These are phyloP conservation scores for Trichoderma atrobrunneum DNA, from an alignment of 2,329 filamentous ascomycete genomes.

Conservation along the genomic window DNA sequence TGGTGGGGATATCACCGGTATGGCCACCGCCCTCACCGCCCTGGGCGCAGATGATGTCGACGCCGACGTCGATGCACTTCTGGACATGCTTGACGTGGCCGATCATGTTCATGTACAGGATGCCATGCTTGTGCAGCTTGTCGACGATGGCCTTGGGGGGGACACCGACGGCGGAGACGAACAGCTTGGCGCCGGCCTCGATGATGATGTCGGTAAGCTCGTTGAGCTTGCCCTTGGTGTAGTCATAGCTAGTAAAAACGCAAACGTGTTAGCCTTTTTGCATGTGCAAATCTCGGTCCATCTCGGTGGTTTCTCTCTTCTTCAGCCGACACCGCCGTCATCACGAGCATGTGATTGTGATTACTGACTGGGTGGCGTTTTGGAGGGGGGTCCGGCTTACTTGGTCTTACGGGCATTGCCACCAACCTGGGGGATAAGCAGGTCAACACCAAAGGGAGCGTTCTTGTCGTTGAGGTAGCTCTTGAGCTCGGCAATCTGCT, in stretches of 20 bases:
- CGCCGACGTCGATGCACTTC: constrained; percentile 89
- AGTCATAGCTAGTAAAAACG: constrained; percentile 75
- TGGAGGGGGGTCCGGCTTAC: constrained; percentile 35
- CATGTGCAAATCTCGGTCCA: not conserved
- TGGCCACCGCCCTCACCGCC: constrained; percentile 96
- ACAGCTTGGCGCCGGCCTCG: constrained; percentile 83
- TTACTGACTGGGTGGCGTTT: constrained; percentile 3
- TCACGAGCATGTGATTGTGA: constrained; percentile 28
- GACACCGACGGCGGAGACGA: constrained; percentile 95
- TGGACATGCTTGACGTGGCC: constrained; percentile 98
- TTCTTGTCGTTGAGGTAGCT: constrained; percentile 83
- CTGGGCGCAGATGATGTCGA: constrained; percentile 97
- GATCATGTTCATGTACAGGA: constrained; percentile 99
- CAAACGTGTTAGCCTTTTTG: not conserved
- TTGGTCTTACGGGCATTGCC: constrained; percentile 95
- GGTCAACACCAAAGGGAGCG: constrained; percentile 90
- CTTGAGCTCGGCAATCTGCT: constrained; percentile 95
- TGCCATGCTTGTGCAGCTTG: constrained; percentile 78
- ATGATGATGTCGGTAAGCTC: constrained; percentile 91
- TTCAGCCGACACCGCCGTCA: not conserved
- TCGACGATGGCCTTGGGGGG: constrained; percentile 88
- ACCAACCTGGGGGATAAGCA: constrained; percentile 90
- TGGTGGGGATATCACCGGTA: constrained; percentile 90
- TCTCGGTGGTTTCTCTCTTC: not conserved
- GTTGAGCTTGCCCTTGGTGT: constrained; percentile 97